phyloP scores from a whole-genome alignment of 202 grass and related monocot genomes.

The Zizania palustris region DNA sequence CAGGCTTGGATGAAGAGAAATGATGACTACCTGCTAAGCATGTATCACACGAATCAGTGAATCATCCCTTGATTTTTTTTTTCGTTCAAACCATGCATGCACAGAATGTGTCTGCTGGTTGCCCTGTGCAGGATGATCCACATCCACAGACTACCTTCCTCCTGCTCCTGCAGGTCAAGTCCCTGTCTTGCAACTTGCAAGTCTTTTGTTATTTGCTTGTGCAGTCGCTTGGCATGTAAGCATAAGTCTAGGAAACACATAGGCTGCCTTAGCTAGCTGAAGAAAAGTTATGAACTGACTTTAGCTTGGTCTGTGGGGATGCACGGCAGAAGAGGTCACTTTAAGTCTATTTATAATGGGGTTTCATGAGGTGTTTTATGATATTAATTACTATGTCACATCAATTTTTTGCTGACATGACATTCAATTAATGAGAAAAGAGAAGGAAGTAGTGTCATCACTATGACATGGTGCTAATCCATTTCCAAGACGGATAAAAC shows the following conservation, averaged over 20 bases:
- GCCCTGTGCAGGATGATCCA: not conserved
- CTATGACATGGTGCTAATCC: too few relatives aligned
- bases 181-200: not conserved
- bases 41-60: slow-evolving; percentile 13
- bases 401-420: too few relatives aligned
- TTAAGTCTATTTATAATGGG: too few relatives aligned
- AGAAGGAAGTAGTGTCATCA: too few relatives aligned
- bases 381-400: too few relatives aligned
- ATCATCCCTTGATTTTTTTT: not conserved
- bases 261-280: not conserved
- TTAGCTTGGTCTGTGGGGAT: too few relatives aligned
- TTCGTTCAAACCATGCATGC: not conserved
- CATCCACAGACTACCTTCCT: not conserved
- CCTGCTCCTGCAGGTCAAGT: slow-evolving; percentile 1
- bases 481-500: too few relatives aligned
- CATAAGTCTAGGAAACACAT: slow-evolving; percentile 12
- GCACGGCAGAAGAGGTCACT: not conserved
- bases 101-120: not conserved
- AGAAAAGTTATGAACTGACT: slow-evolving; percentile 3
- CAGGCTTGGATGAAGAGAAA: slow-evolving; percentile 29
- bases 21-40: slow-evolving; percentile 27
- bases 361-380: too few relatives aligned
- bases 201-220: slow-evolving; percentile 20
- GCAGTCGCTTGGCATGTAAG: slow-evolving; percentile 51
- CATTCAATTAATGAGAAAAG: too few relatives aligned